These are phyloP conservation scores for Colletotrichum endophyticum DNA, from an alignment of 2,329 filamentous ascomycete genomes.

Conservation along the genomic window DNA sequence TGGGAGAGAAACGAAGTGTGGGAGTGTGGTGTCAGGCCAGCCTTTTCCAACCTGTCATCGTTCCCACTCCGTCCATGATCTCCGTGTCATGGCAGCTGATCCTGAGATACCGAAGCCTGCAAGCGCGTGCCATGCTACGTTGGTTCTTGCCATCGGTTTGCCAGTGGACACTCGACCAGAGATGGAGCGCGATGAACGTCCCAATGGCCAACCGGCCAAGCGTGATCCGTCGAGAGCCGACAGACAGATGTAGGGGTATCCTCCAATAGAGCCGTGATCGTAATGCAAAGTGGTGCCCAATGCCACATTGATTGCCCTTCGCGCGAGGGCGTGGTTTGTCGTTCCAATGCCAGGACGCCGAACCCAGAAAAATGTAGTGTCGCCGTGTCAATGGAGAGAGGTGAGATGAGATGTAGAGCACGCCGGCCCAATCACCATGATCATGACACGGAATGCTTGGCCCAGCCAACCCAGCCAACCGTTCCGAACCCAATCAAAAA, in stretches of 20 bases:
- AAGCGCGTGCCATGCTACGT: not conserved
- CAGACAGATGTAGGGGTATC: conserved; percentile 12
- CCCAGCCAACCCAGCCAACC: conserved; percentile 22
- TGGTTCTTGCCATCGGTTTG: not conserved
- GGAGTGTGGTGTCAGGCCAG: conserved; percentile 17
- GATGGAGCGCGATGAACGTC: not conserved
- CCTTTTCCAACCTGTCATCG: conserved; percentile 15
- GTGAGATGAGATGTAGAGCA: conserved; percentile 29
- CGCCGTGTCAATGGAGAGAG: conserved; percentile 31
- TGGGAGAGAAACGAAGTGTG: conserved; percentile 12
- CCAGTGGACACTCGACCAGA: not conserved
- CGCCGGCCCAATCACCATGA: conserved; percentile 33
- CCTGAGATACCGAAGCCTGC: not conserved
- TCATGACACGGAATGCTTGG: conserved; percentile 35
- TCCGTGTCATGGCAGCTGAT: not conserved
- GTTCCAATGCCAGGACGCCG: conserved; percentile 18
- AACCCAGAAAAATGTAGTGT: conserved; percentile 15
- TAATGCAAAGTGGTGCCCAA: conserved; percentile 21
- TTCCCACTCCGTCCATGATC: not conserved
- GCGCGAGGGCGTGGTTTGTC: conserved; percentile 18
- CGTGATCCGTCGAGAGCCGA: not conserved
- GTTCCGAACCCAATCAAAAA: conserved; percentile 4
- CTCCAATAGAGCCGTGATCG: conserved; percentile 16
- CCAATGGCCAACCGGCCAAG: not conserved
- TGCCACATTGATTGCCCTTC: conserved; percentile 17